Conservation (phyloP, 164 flowering plant genomes). For the Vitis labrusca region DNA sequence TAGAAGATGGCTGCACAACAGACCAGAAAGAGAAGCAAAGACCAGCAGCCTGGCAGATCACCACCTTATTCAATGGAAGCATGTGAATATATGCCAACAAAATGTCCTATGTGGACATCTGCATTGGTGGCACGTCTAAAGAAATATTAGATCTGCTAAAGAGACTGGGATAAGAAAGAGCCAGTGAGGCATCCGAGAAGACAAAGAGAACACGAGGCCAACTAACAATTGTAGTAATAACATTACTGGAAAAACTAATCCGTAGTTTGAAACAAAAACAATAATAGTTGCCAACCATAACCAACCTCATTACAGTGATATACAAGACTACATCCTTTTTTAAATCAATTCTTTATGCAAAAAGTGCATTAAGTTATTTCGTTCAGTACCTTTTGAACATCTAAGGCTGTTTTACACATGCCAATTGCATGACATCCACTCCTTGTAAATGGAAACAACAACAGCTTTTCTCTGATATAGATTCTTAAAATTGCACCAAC, state of each 20-base stretch:
- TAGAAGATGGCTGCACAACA: not conserved
- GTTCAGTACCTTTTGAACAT: not conserved
- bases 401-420: constrained; percentile 18
- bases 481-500: not conserved
- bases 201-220: not conserved
- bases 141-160: constrained; percentile 7
- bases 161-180: constrained; percentile 1
- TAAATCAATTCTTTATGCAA: not conserved
- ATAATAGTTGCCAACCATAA: constrained; percentile 16
- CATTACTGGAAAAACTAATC: constrained; percentile 24
- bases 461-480: constrained; percentile 10
- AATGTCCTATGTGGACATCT: constrained; percentile 9
- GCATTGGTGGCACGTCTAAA: not conserved
- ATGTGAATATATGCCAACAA: constrained; percentile 25
- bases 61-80: constrained; percentile 12
- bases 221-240: not conserved
- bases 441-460: constrained; percentile 11
- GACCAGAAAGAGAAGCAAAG: not conserved
- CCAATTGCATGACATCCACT: constrained; percentile 4
- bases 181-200: constrained; percentile 1
- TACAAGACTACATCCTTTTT: not conserved
- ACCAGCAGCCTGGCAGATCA: constrained; percentile 6
- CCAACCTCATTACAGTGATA: constrained; percentile 2
- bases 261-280: constrained; percentile 26
- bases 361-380: not conserved